Evolutionary conservation across 176 grass and related monocot species (phyloP), one percentile per base, ranked within the genome.

Genomic region (Triticum dicoccoides): DNA sequence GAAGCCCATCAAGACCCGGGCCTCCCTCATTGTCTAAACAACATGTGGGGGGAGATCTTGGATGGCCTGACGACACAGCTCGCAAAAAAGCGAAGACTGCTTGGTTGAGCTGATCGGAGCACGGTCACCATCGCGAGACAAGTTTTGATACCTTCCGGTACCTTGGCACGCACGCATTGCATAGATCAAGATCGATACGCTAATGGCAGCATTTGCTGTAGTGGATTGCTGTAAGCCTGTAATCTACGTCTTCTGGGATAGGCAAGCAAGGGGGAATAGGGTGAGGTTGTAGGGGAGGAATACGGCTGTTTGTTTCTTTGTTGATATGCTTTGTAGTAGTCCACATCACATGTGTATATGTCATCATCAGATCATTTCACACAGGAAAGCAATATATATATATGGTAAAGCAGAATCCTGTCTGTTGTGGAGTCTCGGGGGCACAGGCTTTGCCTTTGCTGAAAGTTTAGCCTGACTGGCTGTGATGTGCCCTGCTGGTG

Each of bases 1-100:
- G 30, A 98, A 98, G 80, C 96, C 96, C 64, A 98, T 98, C 86
- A 98, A 95, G 89, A 98, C 96, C 2, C 89, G 93, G 44, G 82
- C 88, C 34, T 89, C 96, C 0, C 88, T 91, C 25, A 61, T 85
- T 27, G 88, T 91, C 76, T 98, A 84, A 54, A 18, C 51, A 18
- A 79, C 71, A 47, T 45, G 45, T 30, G 14, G 8, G 44, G 24
- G 24, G 12, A 51, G 27, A 75, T 27, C 58, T 82, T 32, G 34
- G 66, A 80, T 83, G 66, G 73, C 64, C 64, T 27, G 64, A 69
- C 42, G 61, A 56, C 24, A 80, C 80, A 80, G 70, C 87, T 92
- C 82, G 54, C 54, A 51, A 54, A 61, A 76, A 88, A 72, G 82
- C 77, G 75, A 86, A 83, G 44, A 59, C 61, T 80, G 37, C 38